Base-by-base conservation (phyloP, 2,329 filamentous ascomycete genomes). In the Reticulascus tulasneorum region DNA sequence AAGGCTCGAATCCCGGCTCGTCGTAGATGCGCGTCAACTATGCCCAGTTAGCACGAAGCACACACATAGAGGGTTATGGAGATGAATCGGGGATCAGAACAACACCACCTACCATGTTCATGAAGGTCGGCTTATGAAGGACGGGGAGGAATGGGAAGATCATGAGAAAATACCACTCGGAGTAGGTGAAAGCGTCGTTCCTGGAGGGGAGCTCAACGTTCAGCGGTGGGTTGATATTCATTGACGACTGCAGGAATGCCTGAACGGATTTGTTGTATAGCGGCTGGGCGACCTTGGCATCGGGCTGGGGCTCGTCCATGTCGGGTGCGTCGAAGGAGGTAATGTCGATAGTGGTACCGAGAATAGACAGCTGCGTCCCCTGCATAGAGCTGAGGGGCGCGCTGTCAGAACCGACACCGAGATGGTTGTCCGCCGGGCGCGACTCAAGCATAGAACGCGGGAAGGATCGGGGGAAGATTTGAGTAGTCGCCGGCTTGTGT, bases 291-390 rank as follows among this genome's bases (percentile, higher is more conserved):
- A 52, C 56, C 16, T 60, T 58, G 13, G 58, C 58, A 15, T 56
- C 72, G 48, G 55, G 61, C 42, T 56, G 62, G 39, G 61, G 77
- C 63, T 85, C 81, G 48, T 84, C 77, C 55, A 78, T 69, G 42
- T 87, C 84, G 2, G 72, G 67, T 1, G 75, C 77, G 29, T 82
- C 73, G 51, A 86, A 88, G 28, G 82, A 78, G 10, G 83, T 79
- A 26, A 91, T 75, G 57, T 94, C 84, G 50, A 93, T 84, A 29
- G 85, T 82, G 48, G 84, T 84, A 22, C 86, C 87, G 26, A 93
- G 77, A 35, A 94, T 77, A 2, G 84, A 82, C n/a, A 93, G 66
- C 8, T 77, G 79, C 0, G 84, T 89, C 29, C 85, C 86, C 50
- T 82, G 82, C 52, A 90, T 83, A 7, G 83, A 81, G 58, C 80